These are phyloP conservation scores for Globisporangium nagaii DNA, from an alignment of 352 stramenopile species.

Conservation along the genomic window DNA sequence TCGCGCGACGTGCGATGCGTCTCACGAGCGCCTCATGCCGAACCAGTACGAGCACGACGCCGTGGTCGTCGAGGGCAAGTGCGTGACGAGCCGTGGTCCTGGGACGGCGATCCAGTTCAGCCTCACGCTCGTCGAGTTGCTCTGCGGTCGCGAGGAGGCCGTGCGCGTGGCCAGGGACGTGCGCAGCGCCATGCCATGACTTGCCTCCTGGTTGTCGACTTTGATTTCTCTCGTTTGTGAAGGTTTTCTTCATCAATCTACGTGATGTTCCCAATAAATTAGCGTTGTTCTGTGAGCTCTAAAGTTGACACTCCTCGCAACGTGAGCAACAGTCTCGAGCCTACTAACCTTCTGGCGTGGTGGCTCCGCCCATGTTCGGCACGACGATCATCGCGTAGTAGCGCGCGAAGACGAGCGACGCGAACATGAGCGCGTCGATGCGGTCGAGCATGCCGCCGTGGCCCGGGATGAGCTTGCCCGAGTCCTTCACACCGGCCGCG, in stretches of 20 bases:
- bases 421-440: slow-evolving; percentile 95
- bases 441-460: slow-evolving; percentile 95
- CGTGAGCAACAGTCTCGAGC: too few relatives aligned
- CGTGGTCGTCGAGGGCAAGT: slow-evolving; percentile 51
- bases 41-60: slow-evolving; percentile 41
- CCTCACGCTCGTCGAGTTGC: slow-evolving; percentile 47
- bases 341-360: not conserved
- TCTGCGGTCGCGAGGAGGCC: slow-evolving; percentile 40
- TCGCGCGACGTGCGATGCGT: slow-evolving; percentile 47
- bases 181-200: slow-evolving; percentile 11
- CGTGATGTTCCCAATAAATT: slow-evolving; percentile 5
- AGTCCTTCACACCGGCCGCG: slow-evolving; percentile 94
- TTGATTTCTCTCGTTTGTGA: not conserved
- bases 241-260: too few relatives aligned
- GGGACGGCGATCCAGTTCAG: slow-evolving; percentile 43
- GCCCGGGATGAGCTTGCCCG: slow-evolving; percentile 93
- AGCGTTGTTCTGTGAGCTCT: not conserved
- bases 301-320: not conserved
- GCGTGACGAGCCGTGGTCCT: slow-evolving; percentile 57
- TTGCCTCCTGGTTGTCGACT: not conserved
- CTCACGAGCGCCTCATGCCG: slow-evolving; percentile 33
- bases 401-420: slow-evolving; percentile 52
- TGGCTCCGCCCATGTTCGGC: not conserved
- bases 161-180: slow-evolving; percentile 34
- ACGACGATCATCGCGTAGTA: slow-evolving; percentile 52